Conservation (phyloP, 495 filamentous ascomycete genomes). For the Hypoxylon cercidicola region DNA sequence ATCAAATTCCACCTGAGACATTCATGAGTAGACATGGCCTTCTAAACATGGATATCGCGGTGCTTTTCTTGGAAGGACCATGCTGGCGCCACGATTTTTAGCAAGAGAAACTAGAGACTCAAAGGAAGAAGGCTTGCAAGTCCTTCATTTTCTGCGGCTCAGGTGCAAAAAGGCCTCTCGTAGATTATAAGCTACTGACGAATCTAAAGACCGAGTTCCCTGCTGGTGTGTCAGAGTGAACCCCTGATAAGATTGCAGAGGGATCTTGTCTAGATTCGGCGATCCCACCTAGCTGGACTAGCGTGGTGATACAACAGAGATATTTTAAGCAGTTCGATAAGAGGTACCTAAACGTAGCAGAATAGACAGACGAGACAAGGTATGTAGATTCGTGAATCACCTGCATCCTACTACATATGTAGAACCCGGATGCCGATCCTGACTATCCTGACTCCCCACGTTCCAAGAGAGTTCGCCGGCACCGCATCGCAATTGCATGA, state of each 20-base stretch:
- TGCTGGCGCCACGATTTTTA: constrained; percentile 1
- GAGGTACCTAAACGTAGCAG: neutral
- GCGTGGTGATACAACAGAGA: constrained; percentile 13
- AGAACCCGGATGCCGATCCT: constrained; percentile 1
- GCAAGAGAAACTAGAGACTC: neutral
- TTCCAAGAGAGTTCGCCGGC: neutral
- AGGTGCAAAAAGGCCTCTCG: constrained; percentile 1
- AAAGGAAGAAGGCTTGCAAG: constrained; percentile 10
- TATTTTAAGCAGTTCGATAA: constrained; percentile 12
- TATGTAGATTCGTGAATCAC: constrained; percentile 1
- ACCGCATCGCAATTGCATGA: neutral
- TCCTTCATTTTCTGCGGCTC: constrained; percentile 25
- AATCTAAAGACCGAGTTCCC: constrained; percentile 12
- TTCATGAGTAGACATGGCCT: neutral
- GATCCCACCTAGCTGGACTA: constrained; percentile 20
- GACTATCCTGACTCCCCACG: neutral
- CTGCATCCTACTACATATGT: too few relatives aligned
- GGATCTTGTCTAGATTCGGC: constrained; percentile 17
- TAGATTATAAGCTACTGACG: constrained; percentile 16
- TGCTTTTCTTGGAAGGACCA: constrained; percentile 8
- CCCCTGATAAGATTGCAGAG: constrained; percentile 19
- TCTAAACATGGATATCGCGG: constrained; percentile 7
- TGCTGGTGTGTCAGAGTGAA: neutral
- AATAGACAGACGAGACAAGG: neutral
- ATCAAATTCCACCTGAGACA: constrained; percentile 12